These are phyloP conservation scores for Aspergillus panamensis DNA, from an alignment of 495 filamentous ascomycete genomes.

Conservation along the genomic window DNA sequence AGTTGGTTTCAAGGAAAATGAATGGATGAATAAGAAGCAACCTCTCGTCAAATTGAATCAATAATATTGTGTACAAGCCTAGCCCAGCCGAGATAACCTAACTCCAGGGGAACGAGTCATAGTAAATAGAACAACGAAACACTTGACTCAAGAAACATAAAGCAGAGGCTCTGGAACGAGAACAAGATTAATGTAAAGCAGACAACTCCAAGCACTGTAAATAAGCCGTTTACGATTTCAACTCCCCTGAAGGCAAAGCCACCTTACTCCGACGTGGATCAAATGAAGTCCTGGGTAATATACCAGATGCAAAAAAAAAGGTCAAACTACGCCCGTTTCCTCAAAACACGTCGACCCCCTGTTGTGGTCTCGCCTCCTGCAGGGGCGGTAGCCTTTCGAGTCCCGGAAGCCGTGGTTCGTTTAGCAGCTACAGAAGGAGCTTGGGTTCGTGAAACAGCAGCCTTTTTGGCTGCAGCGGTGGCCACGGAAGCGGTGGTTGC, in stretches of 20 bases:
- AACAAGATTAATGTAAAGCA: neutral
- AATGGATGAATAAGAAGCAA: neutral
- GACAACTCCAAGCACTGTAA: neutral
- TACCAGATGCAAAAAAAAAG: neutral
- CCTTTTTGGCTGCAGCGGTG: constrained; percentile 43
- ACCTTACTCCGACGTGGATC: neutral
- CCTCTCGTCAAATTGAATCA: neutral
- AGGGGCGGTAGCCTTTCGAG: constrained; percentile 37
- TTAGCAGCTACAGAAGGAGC: constrained; percentile 39
- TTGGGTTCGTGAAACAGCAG: constrained; percentile 31
- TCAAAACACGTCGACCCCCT: constrained; percentile 42
- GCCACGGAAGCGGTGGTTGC: constrained; percentile 44
- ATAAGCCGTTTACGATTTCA: neutral
- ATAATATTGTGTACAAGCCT: neutral
- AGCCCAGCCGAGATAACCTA: neutral
- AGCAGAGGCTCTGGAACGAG: neutral
- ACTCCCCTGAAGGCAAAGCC: neutral
- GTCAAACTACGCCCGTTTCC: constrained; percentile 41
- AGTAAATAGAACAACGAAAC: neutral
- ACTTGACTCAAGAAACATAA: neutral
- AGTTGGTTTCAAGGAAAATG: neutral
- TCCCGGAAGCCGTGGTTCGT: constrained; percentile 29
- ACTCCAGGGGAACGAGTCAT: neutral
- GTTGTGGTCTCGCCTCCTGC: constrained; percentile 33
- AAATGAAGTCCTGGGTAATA: neutral